These are phyloP conservation scores for Fusarium fujikuroi DNA, from an alignment of 2,329 filamentous ascomycete species.

Conservation along the genomic window DNA sequence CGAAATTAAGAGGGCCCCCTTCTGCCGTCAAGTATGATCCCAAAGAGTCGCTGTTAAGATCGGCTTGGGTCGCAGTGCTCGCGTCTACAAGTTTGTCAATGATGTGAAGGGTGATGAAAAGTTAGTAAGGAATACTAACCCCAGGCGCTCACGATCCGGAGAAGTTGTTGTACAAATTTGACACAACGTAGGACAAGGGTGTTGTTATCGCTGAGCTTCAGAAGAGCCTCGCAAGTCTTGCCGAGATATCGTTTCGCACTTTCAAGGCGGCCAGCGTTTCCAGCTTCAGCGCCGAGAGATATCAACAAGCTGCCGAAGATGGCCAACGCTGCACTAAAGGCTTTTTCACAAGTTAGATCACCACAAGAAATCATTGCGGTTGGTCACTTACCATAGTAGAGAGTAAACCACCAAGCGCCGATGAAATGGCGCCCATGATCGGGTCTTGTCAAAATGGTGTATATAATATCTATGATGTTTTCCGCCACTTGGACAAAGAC, in stretches of 20 bases:
- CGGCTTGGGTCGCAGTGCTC: background rate
- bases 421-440: conserved; percentile 13
- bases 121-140: background rate
- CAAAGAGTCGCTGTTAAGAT: background rate
- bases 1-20: background rate
- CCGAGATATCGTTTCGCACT: background rate
- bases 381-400: conserved; percentile 26
- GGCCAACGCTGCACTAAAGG: conserved; percentile 23
- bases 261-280: background rate
- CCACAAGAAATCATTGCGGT: accelerated
- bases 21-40: background rate
- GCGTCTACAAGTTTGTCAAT: background rate
- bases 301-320: conserved; percentile 23
- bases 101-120: accelerated
- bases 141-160: background rate
- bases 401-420: conserved; percentile 35
- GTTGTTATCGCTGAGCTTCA: background rate
- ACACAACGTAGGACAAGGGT: background rate
- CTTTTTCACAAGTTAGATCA: background rate
- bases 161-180: background rate
- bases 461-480: conserved; percentile 17
- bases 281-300: background rate
- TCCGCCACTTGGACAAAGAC: conserved; percentile 11
- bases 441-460: conserved; percentile 2
- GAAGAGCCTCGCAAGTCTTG: background rate